Evolutionary conservation across 257 asterid species (phyloP), one percentile per base, ranked within the genome.

Genomic region (Jacaranda copaia): DNA sequence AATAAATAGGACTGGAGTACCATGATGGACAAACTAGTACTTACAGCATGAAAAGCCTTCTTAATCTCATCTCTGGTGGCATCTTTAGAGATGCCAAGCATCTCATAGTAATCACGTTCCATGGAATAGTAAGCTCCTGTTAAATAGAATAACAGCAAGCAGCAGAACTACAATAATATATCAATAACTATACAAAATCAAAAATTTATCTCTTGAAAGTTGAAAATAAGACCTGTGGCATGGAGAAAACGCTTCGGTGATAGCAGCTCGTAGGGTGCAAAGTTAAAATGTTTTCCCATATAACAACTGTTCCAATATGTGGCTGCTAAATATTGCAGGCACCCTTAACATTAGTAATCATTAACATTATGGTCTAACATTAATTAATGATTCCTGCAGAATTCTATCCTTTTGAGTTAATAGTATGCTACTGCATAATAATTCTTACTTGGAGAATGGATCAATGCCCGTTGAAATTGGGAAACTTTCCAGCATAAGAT

Each of bases 31-130:
- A 61, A 71, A 51, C 72, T 58, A 73, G 55, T 73, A 81, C 97
- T 89, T 79, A 95, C 99, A 67, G 72, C 87, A 73, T 85, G 98
- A 80, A 85, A 95, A 76, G 97, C 96, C 89, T 87, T 93, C 86
- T 95, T 95, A 69, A 95, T 95, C 84, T 92, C 98, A 76, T 91
- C 90, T 14, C 69, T 80, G 64, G 77, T 85, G 73, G 99, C 90
- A 80, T 88, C 88, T 56, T 77, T 82, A 43, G 99, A 80, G 73
- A 95, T 78, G 4, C 97, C 99, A 58, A 95, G 97, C 73, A 89
- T 81, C 78, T 87, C 96, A 81, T 95, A 95, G 80, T 86, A 86
- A 85, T 89, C 96, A 59, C 84, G 88, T 36, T 85, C 81, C 16
- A 65, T 68, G 18, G 91, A 85, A 69, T 53, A 80, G 76, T 81